Conservation (phyloP, 225 moss, liverwort and hornwort genomes). For the Physcomitrellopsis africana region DNA sequence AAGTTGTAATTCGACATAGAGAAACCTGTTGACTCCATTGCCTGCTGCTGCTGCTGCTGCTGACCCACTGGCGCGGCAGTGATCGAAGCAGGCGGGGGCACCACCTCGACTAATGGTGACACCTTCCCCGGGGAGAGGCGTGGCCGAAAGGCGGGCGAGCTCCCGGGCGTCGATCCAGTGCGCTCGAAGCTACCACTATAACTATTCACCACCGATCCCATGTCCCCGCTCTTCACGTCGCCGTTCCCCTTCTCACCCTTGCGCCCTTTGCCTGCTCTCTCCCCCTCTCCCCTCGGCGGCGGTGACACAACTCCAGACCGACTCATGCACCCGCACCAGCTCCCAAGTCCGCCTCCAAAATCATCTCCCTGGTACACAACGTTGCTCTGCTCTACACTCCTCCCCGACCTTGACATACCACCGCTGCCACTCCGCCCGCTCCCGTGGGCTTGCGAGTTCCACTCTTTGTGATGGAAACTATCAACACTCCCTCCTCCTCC, state of each 20-base stretch:
- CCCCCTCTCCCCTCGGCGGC: not conserved
- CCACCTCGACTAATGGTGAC: slow-evolving; percentile 55
- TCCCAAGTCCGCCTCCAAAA: slow-evolving; percentile 5
- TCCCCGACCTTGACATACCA: not conserved
- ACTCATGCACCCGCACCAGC: slow-evolving; percentile 37
- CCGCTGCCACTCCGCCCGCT: not conserved
- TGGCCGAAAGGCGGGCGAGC: slow-evolving; percentile 54
- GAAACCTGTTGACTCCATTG: slow-evolving; percentile 43
- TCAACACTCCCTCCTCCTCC: too few species aligned
- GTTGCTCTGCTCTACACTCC: not conserved
- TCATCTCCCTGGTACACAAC: slow-evolving; percentile 9
- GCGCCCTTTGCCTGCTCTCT: not conserved
- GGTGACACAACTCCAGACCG: slow-evolving; percentile 25
- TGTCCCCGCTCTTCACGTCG: slow-evolving; percentile 25
- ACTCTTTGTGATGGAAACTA: not conserved
- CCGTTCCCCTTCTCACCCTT: slow-evolving; percentile 2
- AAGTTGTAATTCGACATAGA: slow-evolving; percentile 54
- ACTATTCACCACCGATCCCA: slow-evolving; percentile 31
- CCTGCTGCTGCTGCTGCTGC: not conserved
- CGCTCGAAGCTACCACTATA: slow-evolving; percentile 30
- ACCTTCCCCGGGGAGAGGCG: slow-evolving; percentile 67
- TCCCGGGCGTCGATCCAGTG: slow-evolving; percentile 20
- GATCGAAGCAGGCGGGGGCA: slow-evolving; percentile 17
- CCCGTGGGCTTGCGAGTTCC: not conserved
- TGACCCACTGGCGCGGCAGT: too few species aligned